Percentiles rank a stretch among this genome's conserved stretches.
These are phyloP conservation scores for Anaeromyces robustus DNA, from an alignment of 192 early-diverging fungal species.

Conservation along the genomic window DNA sequence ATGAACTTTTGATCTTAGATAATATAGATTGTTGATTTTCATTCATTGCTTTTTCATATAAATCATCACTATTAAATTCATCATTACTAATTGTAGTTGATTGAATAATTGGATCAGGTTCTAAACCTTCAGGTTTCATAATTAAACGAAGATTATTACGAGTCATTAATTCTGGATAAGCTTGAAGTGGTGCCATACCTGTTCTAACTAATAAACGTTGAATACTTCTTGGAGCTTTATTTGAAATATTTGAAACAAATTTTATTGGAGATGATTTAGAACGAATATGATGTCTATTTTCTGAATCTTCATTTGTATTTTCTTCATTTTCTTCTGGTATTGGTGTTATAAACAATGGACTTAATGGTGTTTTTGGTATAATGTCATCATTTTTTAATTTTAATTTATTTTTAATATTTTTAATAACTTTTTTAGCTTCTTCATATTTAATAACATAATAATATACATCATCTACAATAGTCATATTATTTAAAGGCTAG, in stretches of 20 bases:
- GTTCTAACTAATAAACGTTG: neutral
- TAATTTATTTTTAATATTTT: neutral
- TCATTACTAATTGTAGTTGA: neutral
- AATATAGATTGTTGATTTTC: neutral
- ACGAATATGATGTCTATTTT: neutral
- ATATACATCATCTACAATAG: slow-evolving; percentile 53
- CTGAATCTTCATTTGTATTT: neutral
- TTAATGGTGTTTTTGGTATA: neutral
- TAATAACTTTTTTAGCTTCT: neutral
- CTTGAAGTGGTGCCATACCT: neutral
- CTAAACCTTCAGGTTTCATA: neutral
- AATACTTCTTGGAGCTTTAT: neutral
- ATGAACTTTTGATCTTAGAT: neutral
- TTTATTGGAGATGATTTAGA: neutral
- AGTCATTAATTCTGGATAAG: neutral
- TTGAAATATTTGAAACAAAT: neutral
- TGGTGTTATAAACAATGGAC: neutral
- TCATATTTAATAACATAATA: slow-evolving; percentile 26
- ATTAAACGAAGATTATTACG: neutral
- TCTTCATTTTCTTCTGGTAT: neutral
- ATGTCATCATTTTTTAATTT: neutral
- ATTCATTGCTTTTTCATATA: neutral
- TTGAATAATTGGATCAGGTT: neutral
- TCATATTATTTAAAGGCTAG: slow-evolving; percentile 63
- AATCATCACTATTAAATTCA: neutral